Base-by-base conservation (phyloP, 1,284 basidiomycete genomes). In the Boletus semigastroideus region DNA sequence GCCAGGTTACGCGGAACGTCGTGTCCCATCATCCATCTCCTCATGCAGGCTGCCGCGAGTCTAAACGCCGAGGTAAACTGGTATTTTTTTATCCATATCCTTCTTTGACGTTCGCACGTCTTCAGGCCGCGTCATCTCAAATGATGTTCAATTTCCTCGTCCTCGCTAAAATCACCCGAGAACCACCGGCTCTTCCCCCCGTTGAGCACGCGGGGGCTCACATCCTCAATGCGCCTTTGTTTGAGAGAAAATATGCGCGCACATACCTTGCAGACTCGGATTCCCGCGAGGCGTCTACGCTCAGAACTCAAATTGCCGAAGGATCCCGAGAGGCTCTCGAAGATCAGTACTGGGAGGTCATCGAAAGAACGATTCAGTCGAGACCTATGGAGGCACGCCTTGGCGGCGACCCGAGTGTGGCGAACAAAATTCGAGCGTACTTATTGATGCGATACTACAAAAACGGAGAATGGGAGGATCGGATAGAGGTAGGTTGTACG, bases 391-490 rank as follows among this genome's bases (percentile, higher is more conserved):
- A 97, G 62, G 96, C 96, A 2, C 80, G 84, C 43, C 78, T 98
- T 4, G 97, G 97, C 27, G 97, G 96, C 30, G 87, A 94, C 51
- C 97, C 96, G 0, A 92, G 90, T 49, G 79, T 94, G 13, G 78
- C 86, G 19, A 97, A 98, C 75, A 94, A 91, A 67, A 85, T 98
- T 33, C 78, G 92, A 25, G 93, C 92, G 1, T 97, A 90, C 68
- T 74, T 94, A 27, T 76, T 89, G 34, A 83, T 95, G 44, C 77
- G 83, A 56, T 92, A 88, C 71, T 90, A 91, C 63, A 83, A 84
- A 59, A 85, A 86, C 55, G 88, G 89, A 33, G 85, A 89, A 60
- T 94, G 94, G 88, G 84, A 87, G 49, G 89, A 90, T 57, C 36
- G 36, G 36, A 37, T 37, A 52, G 92, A 97, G 79, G 90, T 91